phyloP scores from a whole-genome alignment of 2,329 filamentous ascomycete genomes.

The Chrysoporthe deuterocubensis region DNA sequence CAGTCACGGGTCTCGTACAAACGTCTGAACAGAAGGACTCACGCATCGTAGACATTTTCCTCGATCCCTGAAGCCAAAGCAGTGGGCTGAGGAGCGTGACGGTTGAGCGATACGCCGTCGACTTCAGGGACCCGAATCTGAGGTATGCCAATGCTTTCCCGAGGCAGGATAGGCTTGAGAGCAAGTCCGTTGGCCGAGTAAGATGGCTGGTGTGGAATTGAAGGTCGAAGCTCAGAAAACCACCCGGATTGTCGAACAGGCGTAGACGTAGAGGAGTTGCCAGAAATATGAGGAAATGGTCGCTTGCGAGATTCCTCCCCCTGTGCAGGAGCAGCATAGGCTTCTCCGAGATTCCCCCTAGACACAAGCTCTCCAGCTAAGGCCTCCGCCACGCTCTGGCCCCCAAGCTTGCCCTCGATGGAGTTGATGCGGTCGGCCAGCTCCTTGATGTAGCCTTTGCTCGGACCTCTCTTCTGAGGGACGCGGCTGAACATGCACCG shows the following conservation, averaged over 20 bases:
- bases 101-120: slow-evolving; percentile 16
- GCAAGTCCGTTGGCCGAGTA: slow-evolving; percentile 50
- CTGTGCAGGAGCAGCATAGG: slow-evolving; percentile 55
- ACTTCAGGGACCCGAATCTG: slow-evolving; percentile 11
- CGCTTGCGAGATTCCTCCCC: slow-evolving; percentile 49
- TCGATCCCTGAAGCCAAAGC: slow-evolving; percentile 43
- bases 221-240: slow-evolving; percentile 52
- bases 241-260: slow-evolving; percentile 50
- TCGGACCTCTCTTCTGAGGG: slow-evolving; percentile 85
- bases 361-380: slow-evolving; percentile 44
- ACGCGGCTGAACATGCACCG: slow-evolving; percentile 84
- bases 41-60: slow-evolving; percentile 52
- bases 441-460: slow-evolving; percentile 94
- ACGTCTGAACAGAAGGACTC: slow-evolving; percentile 31
- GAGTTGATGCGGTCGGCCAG: slow-evolving; percentile 82
- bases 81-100: slow-evolving; percentile 8
- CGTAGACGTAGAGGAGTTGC: slow-evolving; percentile 45
- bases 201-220: slow-evolving; percentile 45
- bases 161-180: slow-evolving; percentile 48
- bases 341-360: slow-evolving; percentile 50
- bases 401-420: slow-evolving; percentile 77
- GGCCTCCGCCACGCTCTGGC: slow-evolving; percentile 50
- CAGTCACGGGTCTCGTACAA: background rate
- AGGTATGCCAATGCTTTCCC: slow-evolving; percentile 27
- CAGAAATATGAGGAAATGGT: slow-evolving; percentile 53